Base-by-base conservation (phyloP, 83 land plant species). In the Isoetes engelmannii region DNA sequence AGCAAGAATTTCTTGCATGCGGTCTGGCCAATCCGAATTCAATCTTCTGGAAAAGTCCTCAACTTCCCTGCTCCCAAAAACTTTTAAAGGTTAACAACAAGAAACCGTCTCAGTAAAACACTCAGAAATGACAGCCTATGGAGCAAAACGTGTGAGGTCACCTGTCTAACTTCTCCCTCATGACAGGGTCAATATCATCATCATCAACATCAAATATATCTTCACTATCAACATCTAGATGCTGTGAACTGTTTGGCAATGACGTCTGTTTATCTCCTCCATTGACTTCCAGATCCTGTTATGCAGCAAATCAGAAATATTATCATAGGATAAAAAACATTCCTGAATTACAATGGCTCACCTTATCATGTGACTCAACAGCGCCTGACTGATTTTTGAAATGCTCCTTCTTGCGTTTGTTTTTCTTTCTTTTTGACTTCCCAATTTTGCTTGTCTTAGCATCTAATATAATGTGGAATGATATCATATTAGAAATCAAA, bases 31-130 rank as follows among this genome's bases (percentile, higher is more conserved):
- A 51, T 75, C 85, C 42, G 81, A 81, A 62, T 84, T 87, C 49
- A 87, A 73, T 61, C 87, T 82, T 64, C 85, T 74, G 0, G 85
- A 84, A 80, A 87, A 87, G 68, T 84, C 88, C 61, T 76, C 90
- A 21, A 87, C 90, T 72, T 87, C 90, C 80, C 90, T 59, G 62
- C 8, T 3, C 9, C 12, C 28, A 12, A 59, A 28, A 28, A 28
- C 37, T 28, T 28, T 28, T 28, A 28, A 15, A 51, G 55, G 55
- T 12, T 12, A 51, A 15, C 15, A 51, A 51, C 13, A 12, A 51
- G 55, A 12, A 15, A 51, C 17, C 1, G 15, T 51, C 17, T 51
- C 17, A 51, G 13, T 12, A 51, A 12, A 28, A 28, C 37, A 28
- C 37, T 51, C 55, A 12, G 0, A 51, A 0, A 51, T 12, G 15